Evolutionary conservation across 805 yeast genomes (phyloP).

Genomic region (Starmerella etchellsii): DNA sequence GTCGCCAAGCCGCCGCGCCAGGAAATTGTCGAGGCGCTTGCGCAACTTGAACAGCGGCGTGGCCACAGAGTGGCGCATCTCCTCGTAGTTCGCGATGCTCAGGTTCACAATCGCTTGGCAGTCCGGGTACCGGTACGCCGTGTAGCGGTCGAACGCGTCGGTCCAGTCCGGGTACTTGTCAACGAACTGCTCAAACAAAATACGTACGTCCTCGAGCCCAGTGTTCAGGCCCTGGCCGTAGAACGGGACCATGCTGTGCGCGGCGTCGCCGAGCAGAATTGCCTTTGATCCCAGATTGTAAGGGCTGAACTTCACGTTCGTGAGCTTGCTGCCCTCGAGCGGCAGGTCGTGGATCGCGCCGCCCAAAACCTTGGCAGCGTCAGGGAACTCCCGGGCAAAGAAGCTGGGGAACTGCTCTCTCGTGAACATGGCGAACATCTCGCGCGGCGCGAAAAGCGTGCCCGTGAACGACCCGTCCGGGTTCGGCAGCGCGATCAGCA

Average conservation of each 20-base stretch:
- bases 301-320: constrained; percentile 58
- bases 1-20: constrained; percentile 48
- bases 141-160: constrained; percentile 43
- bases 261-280: constrained; percentile 79
- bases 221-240: constrained; percentile 97
- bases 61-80: constrained; percentile 74
- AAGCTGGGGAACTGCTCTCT: constrained; percentile 38
- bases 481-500: constrained; percentile 85
- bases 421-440: constrained; percentile 38
- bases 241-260: constrained; percentile 96
- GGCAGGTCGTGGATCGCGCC: constrained; percentile 35
- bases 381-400: constrained; percentile 52
- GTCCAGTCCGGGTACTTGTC: constrained; percentile 28
- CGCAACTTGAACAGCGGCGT: constrained; percentile 47
- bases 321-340: constrained; percentile 56
- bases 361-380: constrained; percentile 61
- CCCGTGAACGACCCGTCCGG: constrained; percentile 77
- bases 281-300: constrained; percentile 54
- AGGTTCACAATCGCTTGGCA: constrained; percentile 62
- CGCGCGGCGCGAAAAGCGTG: constrained; percentile 78
- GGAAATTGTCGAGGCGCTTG: constrained; percentile 51
- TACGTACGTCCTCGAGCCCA: constrained; percentile 81
- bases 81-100: constrained; percentile 69
- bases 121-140: constrained; percentile 47
- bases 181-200: constrained; percentile 38